phyloP scores from a whole-genome alignment of 139 green algal species.

The Ostreobium quekettii region DNA sequence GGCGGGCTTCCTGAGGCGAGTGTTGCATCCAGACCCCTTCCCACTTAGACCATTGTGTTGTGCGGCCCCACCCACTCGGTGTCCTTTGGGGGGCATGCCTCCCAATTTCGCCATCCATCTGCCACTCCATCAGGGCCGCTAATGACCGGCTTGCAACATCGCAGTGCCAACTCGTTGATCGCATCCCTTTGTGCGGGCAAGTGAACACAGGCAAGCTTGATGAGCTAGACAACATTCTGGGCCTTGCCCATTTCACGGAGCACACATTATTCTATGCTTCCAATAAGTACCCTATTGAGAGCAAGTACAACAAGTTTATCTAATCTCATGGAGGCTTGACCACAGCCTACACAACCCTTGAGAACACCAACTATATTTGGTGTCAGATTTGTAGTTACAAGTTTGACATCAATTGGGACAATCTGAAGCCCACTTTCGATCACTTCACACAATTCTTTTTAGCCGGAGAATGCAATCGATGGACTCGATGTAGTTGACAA shows the following conservation, averaged over 20 bases:
- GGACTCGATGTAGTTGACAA: too few relatives aligned
- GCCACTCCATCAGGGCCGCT: neutral
- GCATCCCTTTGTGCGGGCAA: neutral
- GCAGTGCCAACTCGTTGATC: slow-evolving; percentile 62
- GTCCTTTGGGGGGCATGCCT: too few relatives aligned
- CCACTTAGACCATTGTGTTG: slow-evolving; percentile 1
- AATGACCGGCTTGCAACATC: slow-evolving; percentile 71
- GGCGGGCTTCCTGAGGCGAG: too few relatives aligned
- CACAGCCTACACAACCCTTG: slow-evolving; percentile 76
- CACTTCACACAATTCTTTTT: slow-evolving; percentile 84
- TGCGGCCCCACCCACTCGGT: too few relatives aligned
- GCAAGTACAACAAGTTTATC: slow-evolving; percentile 63
- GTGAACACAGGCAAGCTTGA: too few relatives aligned
- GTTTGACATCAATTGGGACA: slow-evolving; percentile 76
- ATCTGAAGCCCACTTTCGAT: slow-evolving; percentile 63
- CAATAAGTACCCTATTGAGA: slow-evolving; percentile 68
- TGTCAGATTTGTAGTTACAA: too few relatives aligned
- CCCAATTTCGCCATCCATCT: neutral
- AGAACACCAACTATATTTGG: slow-evolving; percentile 90
- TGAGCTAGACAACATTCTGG: slow-evolving; percentile 40
- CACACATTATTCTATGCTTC: slow-evolving; percentile 90
- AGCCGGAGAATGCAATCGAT: too few relatives aligned
- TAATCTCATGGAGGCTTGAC: slow-evolving; percentile 65
- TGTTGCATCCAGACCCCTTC: too few relatives aligned
- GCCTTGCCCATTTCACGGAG: slow-evolving; percentile 80